A percentile compares a stretch with the other conserved stretches of the same genome.
Conservation (phyloP, 192 early-diverging fungal species). For the Backusella parvicylindrica region DNA sequence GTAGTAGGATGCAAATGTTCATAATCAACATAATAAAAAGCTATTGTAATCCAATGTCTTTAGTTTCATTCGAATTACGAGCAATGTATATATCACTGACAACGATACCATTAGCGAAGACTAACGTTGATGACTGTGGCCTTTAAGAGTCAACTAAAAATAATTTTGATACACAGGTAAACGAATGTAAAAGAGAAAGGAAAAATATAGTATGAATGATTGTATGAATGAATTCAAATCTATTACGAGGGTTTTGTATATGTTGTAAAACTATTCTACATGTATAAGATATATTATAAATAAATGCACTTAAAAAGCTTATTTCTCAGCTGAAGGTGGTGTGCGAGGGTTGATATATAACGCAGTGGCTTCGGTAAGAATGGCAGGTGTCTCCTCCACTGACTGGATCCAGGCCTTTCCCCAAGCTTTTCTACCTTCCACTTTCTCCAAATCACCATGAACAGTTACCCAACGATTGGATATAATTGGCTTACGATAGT, state of each 20-base stretch:
- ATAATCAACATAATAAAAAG: too few relatives aligned
- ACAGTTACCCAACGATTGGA: constrained; percentile 26
- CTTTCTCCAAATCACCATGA: constrained; percentile 9
- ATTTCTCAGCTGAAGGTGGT: neutral
- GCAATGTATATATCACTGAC: too few relatives aligned
- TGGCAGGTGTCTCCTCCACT: constrained; percentile 16
- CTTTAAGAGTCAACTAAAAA: neutral
- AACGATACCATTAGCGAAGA: neutral
- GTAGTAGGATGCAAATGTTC: too few relatives aligned
- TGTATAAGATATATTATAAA: neutral
- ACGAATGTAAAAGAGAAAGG: neutral
- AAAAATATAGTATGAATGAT: neutral
- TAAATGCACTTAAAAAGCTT: neutral
- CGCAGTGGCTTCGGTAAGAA: constrained; percentile 21
- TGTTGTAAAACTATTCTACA: neutral
- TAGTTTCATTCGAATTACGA: too few relatives aligned
- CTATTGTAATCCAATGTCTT: neutral
- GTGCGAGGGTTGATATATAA: constrained; percentile 22
- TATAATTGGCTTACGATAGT: constrained; percentile 22
- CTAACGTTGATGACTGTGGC: neutral
- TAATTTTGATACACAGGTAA: neutral
- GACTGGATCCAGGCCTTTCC: constrained; percentile 20
- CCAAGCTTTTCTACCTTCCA: constrained; percentile 29
- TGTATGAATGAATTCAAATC: neutral
- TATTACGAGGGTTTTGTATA: neutral